A percentile compares a stretch with the other conserved stretches of the same genome.
phyloP scores from a whole-genome alignment of 2,329 filamentous ascomycete species.

The Trichocomaceae sp. region DNA sequence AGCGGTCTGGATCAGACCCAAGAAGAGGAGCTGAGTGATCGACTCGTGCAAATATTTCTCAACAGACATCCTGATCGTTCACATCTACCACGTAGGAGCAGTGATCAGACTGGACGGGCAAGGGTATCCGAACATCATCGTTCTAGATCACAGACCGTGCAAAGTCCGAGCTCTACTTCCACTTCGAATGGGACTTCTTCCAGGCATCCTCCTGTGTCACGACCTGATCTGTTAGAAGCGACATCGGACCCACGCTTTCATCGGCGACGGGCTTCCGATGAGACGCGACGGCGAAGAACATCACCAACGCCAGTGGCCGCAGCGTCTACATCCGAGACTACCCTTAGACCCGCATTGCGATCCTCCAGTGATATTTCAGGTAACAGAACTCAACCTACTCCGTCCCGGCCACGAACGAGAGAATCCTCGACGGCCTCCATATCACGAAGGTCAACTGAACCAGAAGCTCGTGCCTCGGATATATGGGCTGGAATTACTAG shows the following conservation, averaged over 20 bases:
- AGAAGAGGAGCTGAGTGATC: constrained; percentile 83
- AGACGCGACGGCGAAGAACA: constrained; percentile 24
- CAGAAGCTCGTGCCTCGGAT: constrained; percentile 25
- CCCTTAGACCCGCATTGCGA: constrained; percentile 26
- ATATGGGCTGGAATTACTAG: constrained; percentile 20
- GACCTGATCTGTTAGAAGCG: constrained; percentile 31
- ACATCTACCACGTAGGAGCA: constrained; percentile 25
- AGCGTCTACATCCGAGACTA: constrained; percentile 30
- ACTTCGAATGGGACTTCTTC: constrained; percentile 16
- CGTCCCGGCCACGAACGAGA: constrained; percentile 20
- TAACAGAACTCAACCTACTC: constrained; percentile 25
- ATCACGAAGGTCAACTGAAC: constrained; percentile 28
- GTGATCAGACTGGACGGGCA: constrained; percentile 28
- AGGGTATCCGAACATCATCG: constrained; percentile 21
- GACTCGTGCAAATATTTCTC: constrained; percentile 82
- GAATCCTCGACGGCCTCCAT: constrained; percentile 22
- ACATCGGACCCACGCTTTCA: constrained; percentile 22
- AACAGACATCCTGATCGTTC: constrained; percentile 56
- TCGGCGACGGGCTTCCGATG: constrained; percentile 32
- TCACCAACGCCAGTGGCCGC: constrained; percentile 29
- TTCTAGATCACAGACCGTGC: constrained; percentile 27
- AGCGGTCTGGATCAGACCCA: constrained; percentile 77
- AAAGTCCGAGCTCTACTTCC: constrained; percentile 18
- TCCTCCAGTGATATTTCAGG: constrained; percentile 33
- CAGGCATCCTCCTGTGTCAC: constrained; percentile 24